phyloP scores from a whole-genome alignment of 352 stramenopile species.

The Globisporangium echinulatum region DNA sequence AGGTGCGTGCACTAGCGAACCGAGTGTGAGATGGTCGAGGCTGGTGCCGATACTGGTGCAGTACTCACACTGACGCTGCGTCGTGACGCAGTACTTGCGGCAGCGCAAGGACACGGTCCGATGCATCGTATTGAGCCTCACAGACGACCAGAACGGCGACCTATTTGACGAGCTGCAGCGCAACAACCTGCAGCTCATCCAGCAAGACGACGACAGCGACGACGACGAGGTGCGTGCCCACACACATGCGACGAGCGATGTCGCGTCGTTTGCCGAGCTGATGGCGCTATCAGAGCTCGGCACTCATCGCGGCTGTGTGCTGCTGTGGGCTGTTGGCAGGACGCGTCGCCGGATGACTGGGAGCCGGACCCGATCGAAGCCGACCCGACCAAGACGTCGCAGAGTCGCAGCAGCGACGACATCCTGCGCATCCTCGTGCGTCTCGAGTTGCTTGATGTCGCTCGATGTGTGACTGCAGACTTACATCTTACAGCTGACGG shows the following conservation, averaged over 20 bases:
- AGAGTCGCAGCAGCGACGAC: conserved; percentile 85
- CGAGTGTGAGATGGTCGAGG: background rate
- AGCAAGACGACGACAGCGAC: conserved; percentile 91
- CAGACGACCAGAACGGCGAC: conserved; percentile 87
- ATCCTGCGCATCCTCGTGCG: conserved; percentile 94
- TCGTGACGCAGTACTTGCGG: conserved; percentile 77
- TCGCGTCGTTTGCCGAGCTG: too few species aligned
- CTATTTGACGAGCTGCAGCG: conserved; percentile 94
- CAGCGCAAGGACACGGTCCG: conserved; percentile 94
- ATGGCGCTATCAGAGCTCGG: too few species aligned
- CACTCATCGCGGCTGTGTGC: background rate
- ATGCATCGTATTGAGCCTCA: conserved; percentile 94
- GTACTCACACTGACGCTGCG: background rate
- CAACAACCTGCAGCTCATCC: conserved; percentile 88
- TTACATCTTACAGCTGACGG: too few species aligned
- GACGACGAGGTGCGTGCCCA: conserved; percentile 69
- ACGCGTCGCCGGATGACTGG: conserved; percentile 86
- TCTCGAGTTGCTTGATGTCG: background rate
- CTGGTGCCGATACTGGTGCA: background rate
- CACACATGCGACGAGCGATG: background rate
- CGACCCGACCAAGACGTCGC: conserved; percentile 74
- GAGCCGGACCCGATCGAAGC: conserved; percentile 85
- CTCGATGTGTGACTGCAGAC: background rate
- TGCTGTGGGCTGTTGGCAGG: conserved; percentile 18
- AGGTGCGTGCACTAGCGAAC: conserved; percentile 21